Base-by-base conservation (phyloP, 768 basidiomycete genomes). In the Agaricus sinodeliciosus region DNA sequence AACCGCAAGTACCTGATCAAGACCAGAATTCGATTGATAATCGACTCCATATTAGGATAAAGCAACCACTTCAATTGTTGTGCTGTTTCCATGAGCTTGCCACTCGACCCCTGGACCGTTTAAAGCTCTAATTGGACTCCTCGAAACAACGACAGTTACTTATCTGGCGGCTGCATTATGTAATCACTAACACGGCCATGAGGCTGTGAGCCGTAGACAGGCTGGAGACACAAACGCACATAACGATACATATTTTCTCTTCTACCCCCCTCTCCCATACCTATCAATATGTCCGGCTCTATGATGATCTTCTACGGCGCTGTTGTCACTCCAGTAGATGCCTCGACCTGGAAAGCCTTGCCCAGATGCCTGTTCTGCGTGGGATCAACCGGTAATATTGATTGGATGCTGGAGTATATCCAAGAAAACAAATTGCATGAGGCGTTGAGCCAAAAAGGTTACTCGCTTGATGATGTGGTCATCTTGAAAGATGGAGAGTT, bases 371-470 rank as follows among this genome's bases (percentile, higher is more conserved):
- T 88, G 16, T 60, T 92, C 22, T 74, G 70, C 12, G 78, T 92
- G 25, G 68, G 67, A 42, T 42, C 65, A 13, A 46, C 65, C 3
- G 75, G 75, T 26, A 65, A 76, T 46, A 87, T 94, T 44, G 77
- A 79, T 27, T 93, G 87, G 87, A 71, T 91, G 37, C 79, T 80
- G 43, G 69, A 79, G 42, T 72, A 87, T 64, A 80, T 90, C 15
- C 65, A 63, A 27, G 61, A 68, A 11, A 65, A 72, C 43, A 63
- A 64, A 46, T 59, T 89, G 7, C 76, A 75, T 63, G 72, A 81
- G 16, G 69, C 71, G 3, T 65, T 88, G 43, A 70, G 72, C 0
- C 65, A 68, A 41, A 78, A 82, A 56, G 85, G 82, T n/a, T 61
- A 70, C 16, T 42, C 66, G 8, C 69, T 77, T 40, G 63, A 77